A percentile compares a stretch with the other conserved stretches of the same genome.
phyloP scores from a whole-genome alignment of 129 eudicot species.

The Centaurea solstitialis region DNA sequence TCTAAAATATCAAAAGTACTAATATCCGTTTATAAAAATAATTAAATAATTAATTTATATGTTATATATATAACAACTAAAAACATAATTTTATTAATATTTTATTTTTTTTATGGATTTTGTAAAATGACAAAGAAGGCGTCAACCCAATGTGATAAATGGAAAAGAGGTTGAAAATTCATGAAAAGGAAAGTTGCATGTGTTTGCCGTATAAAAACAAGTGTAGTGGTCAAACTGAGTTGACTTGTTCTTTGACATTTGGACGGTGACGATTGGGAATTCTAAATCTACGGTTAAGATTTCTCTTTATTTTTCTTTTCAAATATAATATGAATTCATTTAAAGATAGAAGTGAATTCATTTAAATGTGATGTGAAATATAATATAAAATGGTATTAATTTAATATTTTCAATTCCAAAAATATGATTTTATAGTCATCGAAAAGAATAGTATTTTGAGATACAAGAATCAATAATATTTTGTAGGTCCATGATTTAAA shows the following conservation, averaged over 20 bases:
- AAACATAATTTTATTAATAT: background rate
- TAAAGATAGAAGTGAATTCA: too few species aligned
- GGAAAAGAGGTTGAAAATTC: background rate
- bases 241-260: background rate
- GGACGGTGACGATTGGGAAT: background rate
- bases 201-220: constrained; percentile 1
- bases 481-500: too few species aligned
- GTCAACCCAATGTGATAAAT: background rate
- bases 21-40: background rate
- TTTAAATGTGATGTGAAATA: background rate
- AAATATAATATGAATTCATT: background rate
- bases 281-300: background rate
- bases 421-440: too few species aligned
- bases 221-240: background rate
- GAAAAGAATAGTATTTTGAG: too few species aligned
- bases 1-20: background rate
- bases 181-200: background rate
- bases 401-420: background rate
- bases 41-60: too few species aligned
- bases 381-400: background rate
- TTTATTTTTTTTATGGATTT: background rate
- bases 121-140: background rate
- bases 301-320: too few species aligned
- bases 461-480: too few species aligned
- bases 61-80: background rate